A percentile compares a stretch with the other conserved stretches of the same genome.
Evolutionary conservation across 306 rosid genomes (phyloP).

Genomic region (Pachyrhizus erosus): DNA sequence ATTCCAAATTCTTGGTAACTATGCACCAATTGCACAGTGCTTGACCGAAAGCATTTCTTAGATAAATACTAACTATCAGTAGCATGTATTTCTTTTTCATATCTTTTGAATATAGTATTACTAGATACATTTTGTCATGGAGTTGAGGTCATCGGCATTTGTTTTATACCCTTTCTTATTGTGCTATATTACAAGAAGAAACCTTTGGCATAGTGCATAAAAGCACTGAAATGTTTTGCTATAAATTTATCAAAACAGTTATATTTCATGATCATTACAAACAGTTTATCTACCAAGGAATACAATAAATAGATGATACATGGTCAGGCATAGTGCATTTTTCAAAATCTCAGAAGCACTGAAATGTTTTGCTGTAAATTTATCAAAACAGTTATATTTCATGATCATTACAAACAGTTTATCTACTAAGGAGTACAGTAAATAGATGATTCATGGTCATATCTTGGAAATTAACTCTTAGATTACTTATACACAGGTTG

Average conservation of each 20-base stretch:
- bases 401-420: constrained; percentile 5
- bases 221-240: constrained; percentile 22
- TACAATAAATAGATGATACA: constrained; percentile 4
- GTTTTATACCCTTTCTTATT: not conserved
- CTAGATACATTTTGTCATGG: no score
- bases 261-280: constrained; percentile 25
- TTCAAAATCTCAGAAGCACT: constrained; percentile 29
- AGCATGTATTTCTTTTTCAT: constrained; percentile 20
- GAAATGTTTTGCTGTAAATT: constrained; percentile 28
- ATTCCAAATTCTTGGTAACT: not conserved
- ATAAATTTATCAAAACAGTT: constrained; percentile 4
- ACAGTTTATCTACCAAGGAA: not conserved
- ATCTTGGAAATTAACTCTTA: constrained; percentile 38
- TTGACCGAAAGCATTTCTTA: constrained; percentile 20
- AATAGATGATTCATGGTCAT: constrained; percentile 32
- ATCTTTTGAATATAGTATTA: not conserved
- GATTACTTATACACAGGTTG: constrained; percentile 66
- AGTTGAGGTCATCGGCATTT: no score
- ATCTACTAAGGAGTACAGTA: not conserved
- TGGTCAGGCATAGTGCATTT: constrained; percentile 18
- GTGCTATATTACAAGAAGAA: not conserved
- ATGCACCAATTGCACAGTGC: no score
- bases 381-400: not conserved
- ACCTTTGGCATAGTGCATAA: not conserved
- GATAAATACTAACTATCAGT: constrained; percentile 18